Evolutionary conservation across 345 rosid genomes (phyloP).

Genomic region (Sapria himalayana): DNA sequence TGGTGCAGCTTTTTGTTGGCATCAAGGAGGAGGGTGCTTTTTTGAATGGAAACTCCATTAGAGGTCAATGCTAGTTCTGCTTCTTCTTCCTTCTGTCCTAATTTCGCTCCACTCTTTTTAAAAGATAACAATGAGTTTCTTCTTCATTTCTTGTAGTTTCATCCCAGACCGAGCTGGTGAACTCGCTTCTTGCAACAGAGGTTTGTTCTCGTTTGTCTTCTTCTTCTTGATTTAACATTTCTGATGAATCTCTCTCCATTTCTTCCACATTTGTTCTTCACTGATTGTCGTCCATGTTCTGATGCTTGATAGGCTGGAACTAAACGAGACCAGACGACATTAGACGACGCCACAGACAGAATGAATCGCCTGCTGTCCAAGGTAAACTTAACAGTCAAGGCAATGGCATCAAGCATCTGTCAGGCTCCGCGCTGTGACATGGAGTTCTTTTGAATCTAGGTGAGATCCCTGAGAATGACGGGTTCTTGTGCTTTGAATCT

Average conservation of each 20-base stretch:
- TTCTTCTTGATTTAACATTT: no score
- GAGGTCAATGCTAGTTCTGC: conserved; percentile 30
- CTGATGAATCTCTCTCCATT: no score
- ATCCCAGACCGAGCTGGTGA: conserved; percentile 48
- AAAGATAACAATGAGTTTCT: not conserved
- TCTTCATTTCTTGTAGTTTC: conserved; percentile 35
- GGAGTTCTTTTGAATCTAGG: conserved; percentile 25
- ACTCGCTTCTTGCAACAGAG: conserved; percentile 74
- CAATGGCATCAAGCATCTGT: conserved; percentile 4
- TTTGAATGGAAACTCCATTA: conserved; percentile 59
- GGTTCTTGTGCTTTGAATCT: conserved; percentile 95
- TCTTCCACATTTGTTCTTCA: no score
- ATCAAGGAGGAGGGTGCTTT: conserved; percentile 61
- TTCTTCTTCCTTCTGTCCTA: not conserved
- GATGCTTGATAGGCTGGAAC: conserved; percentile 85
- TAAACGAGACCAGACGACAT: conserved; percentile 50
- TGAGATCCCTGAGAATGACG: conserved; percentile 74
- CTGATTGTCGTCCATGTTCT: no score
- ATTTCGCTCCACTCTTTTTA: not conserved
- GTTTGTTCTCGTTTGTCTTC: conserved; percentile 18
- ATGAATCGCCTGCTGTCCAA: conserved; percentile 62
- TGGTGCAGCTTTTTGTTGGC: conserved; percentile 56
- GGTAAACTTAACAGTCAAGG: no score
- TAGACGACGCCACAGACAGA: conserved; percentile 53
- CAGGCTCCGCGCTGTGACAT: not conserved